Conservation (phyloP, 495 filamentous ascomycete genomes). For the Peziza echinospora region DNA sequence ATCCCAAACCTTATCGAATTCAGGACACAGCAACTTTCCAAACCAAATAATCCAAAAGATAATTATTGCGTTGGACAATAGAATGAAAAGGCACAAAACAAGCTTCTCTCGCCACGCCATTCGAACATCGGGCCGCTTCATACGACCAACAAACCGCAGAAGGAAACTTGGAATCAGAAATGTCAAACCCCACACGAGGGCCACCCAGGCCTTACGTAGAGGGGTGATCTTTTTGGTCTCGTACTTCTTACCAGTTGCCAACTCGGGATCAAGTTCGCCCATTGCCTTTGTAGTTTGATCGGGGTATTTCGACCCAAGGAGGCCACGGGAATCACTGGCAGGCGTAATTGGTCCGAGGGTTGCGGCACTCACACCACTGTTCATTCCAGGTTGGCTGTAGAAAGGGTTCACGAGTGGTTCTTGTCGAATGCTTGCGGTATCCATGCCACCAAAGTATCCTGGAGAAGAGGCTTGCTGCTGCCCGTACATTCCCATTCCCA, state of each 20-base stretch:
- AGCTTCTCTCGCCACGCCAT: slow-evolving; percentile 96
- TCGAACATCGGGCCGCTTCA: slow-evolving; percentile 92
- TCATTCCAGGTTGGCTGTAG: neutral
- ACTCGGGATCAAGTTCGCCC: slow-evolving; percentile 48
- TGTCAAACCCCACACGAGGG: slow-evolving; percentile 61
- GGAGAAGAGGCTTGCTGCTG: neutral
- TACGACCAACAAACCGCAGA: slow-evolving; percentile 62
- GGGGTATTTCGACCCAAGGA: slow-evolving; percentile 17
- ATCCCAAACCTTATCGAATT: slow-evolving; percentile 79
- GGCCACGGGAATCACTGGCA: slow-evolving; percentile 12
- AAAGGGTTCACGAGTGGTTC: neutral
- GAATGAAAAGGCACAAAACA: slow-evolving; percentile 56
- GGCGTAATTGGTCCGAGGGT: neutral
- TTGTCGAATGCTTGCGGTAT: too few species aligned
- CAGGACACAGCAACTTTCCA: slow-evolving; percentile 66
- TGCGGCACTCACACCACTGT: neutral
- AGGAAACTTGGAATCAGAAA: slow-evolving; percentile 88
- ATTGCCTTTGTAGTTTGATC: slow-evolving; percentile 23
- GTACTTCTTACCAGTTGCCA: slow-evolving; percentile 53
- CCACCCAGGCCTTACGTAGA: slow-evolving; percentile 55
- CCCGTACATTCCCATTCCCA: neutral
- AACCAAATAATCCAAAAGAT: slow-evolving; percentile 87
- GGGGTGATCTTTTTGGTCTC: slow-evolving; percentile 41
- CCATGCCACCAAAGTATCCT: neutral
- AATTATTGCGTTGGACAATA: slow-evolving; percentile 60